phyloP scores from a whole-genome alignment of 2,329 filamentous ascomycete species.

The Penicillium sp. region DNA sequence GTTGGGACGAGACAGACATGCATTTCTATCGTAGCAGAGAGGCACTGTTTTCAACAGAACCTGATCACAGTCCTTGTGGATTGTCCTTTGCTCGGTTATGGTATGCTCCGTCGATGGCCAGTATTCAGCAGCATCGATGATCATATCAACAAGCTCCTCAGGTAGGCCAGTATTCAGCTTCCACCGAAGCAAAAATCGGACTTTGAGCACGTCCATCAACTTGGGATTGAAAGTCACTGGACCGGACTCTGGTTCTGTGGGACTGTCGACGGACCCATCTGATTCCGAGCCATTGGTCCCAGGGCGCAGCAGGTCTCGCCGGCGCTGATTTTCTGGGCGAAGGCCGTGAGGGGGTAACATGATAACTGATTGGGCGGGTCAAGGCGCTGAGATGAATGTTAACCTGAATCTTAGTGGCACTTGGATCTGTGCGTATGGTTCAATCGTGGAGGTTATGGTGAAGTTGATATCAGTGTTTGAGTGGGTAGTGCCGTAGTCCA shows the following conservation, averaged over 20 bases:
- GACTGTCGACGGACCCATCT: too few species aligned
- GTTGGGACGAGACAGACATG: slow-evolving; percentile 10
- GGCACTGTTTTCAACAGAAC: slow-evolving; percentile 38
- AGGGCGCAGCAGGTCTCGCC: background rate
- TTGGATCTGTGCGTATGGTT: background rate
- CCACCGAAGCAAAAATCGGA: slow-evolving; percentile 34
- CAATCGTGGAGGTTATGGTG: background rate
- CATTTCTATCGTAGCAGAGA: slow-evolving; percentile 36
- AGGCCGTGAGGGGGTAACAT: slow-evolving; percentile 8
- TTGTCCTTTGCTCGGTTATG: slow-evolving; percentile 21
- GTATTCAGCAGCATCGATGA: slow-evolving; percentile 41
- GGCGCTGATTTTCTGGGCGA: background rate
- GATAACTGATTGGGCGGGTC: background rate
- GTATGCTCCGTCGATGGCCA: slow-evolving; percentile 29
- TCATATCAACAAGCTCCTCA: slow-evolving; percentile 41
- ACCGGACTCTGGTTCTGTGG: too few species aligned
- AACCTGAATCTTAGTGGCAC: background rate
- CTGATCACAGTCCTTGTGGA: slow-evolving; percentile 36
- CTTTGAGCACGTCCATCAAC: slow-evolving; percentile 35
- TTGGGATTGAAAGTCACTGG: slow-evolving; percentile 26
- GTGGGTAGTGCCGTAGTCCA: background rate
- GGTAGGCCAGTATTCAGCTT: slow-evolving; percentile 31
- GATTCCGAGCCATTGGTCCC: background rate
- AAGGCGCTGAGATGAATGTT: background rate
- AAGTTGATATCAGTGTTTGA: background rate